Base-by-base conservation (phyloP, 768 basidiomycete species). In the Kwoniella sp. region DNA sequence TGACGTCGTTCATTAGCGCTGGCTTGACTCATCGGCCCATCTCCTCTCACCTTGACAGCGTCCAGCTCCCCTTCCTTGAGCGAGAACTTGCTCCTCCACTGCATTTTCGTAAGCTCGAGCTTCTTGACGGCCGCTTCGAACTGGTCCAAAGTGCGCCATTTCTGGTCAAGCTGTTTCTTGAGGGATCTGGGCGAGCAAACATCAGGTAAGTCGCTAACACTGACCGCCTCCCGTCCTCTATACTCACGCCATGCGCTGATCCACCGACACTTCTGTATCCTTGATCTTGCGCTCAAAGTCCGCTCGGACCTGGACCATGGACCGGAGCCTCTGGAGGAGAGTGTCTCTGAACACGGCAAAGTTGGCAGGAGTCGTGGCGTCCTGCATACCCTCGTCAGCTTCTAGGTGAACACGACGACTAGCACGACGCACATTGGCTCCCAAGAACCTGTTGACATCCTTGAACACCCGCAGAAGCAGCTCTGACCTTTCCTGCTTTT, bases 271-370 rank as follows among this genome's bases (percentile, higher is more conserved):
- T 64, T 96, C 93, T 0, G 82, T 80, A 17, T 89, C 88, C 73
- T 89, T 89, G 57, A 79, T 79, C 10, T 86, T 82, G 66, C 83
- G 86, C 67, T 96, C 91, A 67, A 93, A 95, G 62, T 89, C 84
- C 26, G 81, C 73, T 71, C 89, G 85, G 29, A 96, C 86, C 59
- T 88, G 84, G 47, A 83, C 86, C 52, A 98, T 81, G 0, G 84
- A 79, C 67, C 90, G 89, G 25, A 99, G 79, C 11, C 92, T 82
- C 1, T 84, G 82, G 67, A 95, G 86, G 20, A 99, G 82, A 62
- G 90, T 91, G 74, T 95, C 91, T 62, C 93, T 88, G 79, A 99
- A 95, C 48, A 90, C 85, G 59, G 81, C 78, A 65, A 96, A 95
- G 75, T 93, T 93, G 19, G 89, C 89, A 10, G 73, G 73, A 4